phyloP scores from a whole-genome alignment of 75 land plant species.

The Gnetum montanum region DNA sequence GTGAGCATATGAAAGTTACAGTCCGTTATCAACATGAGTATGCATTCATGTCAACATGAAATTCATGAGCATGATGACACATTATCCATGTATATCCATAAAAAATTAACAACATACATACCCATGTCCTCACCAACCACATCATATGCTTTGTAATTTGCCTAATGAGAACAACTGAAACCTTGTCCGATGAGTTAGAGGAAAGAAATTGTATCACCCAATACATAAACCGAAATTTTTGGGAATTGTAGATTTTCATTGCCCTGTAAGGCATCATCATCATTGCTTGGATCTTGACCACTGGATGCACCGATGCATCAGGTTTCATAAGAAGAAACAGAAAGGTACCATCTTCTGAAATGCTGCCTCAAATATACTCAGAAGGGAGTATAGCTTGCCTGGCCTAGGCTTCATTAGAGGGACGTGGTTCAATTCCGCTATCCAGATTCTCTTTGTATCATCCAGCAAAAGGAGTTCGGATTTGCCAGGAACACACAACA shows the following conservation, averaged over 20 bases:
- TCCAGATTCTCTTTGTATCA: neutral
- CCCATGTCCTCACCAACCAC: no score
- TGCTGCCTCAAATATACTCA: no score
- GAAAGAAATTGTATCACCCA: neutral
- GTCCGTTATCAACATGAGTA: no score
- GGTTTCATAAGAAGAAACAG: neutral
- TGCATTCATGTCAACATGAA: no score
- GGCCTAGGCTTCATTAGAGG: slow-evolving; percentile 4
- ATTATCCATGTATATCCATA: no score
- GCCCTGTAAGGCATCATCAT: neutral
- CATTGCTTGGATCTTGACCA: no score
- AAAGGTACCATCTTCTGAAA: slow-evolving; percentile 2
- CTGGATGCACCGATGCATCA: no score
- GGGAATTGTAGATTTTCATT: neutral
- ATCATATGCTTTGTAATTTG: no score
- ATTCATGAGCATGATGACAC: no score
- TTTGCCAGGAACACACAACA: neutral
- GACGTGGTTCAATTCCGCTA: neutral
- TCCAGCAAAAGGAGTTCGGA: neutral
- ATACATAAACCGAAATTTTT: slow-evolving; percentile 3
- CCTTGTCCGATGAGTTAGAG: neutral
- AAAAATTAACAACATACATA: no score
- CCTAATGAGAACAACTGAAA: no score
- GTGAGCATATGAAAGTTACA: no score
- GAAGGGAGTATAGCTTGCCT: neutral